A percentile compares a stretch with the other conserved stretches of the same genome.
These are phyloP conservation scores for Pythium periplocum DNA, from an alignment of 352 stramenopile genomes.

Conservation along the genomic window DNA sequence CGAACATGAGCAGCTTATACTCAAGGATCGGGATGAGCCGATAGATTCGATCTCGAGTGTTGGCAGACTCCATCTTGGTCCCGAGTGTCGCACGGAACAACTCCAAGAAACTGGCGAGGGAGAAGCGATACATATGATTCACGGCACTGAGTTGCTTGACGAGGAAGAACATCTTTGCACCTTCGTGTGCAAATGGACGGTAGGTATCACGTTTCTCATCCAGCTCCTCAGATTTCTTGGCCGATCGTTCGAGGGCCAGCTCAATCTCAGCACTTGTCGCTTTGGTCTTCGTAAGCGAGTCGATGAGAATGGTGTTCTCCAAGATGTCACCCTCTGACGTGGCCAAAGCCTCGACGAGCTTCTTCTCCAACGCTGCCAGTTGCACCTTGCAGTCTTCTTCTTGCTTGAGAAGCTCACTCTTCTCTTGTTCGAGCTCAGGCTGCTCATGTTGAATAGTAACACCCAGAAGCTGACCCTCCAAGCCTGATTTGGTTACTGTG, in stretches of 20 bases:
- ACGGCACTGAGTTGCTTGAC: conserved; percentile 85
- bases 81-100: conserved; percentile 84
- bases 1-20: conserved; percentile 88
- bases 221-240: conserved; percentile 87
- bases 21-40: conserved; percentile 85
- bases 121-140: conserved; percentile 97
- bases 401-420: conserved; percentile 87
- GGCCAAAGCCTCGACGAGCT: conserved; percentile 90
- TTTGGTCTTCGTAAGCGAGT: conserved; percentile 93
- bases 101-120: conserved; percentile 83
- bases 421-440: conserved; percentile 91
- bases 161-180: conserved; percentile 92
- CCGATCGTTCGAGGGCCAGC: conserved; percentile 81
- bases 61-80: conserved; percentile 75
- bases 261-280: conserved; percentile 89
- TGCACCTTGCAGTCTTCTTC: conserved; percentile 96
- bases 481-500: conserved; percentile 90
- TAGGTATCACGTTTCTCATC: conserved; percentile 92
- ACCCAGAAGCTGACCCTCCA: conserved; percentile 92
- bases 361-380: conserved; percentile 89
- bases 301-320: conserved; percentile 92
- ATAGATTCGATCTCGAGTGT: conserved; percentile 75
- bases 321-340: conserved; percentile 94
- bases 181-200: conserved; percentile 83
- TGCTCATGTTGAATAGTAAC: conserved; percentile 94